phyloP scores from a whole-genome alignment of 257 asterid genomes.

The Rubia yunnanensis region DNA sequence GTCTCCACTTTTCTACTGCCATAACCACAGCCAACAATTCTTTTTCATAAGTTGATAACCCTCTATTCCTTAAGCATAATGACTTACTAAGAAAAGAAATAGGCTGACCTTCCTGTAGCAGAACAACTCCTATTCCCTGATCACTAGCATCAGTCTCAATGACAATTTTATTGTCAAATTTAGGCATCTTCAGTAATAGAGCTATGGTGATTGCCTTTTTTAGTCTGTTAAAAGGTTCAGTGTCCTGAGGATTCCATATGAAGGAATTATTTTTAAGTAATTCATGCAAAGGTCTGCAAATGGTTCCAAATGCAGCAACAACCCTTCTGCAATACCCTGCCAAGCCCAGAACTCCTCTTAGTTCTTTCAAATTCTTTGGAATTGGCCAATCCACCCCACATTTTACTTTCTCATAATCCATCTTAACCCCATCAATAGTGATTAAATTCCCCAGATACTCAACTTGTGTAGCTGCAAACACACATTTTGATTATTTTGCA shows the following conservation, averaged over 20 bases:
- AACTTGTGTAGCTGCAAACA: background rate
- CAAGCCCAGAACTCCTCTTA: background rate
- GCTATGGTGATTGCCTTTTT: background rate
- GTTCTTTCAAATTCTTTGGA: background rate
- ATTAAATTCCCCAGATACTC: background rate
- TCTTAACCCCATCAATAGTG: background rate
- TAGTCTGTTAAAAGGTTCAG: background rate
- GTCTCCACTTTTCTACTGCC: background rate
- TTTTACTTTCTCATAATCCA: background rate
- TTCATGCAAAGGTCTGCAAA: background rate
- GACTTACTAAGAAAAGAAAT: background rate
- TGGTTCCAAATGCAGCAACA: background rate
- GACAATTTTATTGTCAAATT: background rate
- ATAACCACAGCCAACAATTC: background rate
- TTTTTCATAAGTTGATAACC: background rate
- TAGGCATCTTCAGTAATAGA: background rate
- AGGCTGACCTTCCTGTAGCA: background rate
- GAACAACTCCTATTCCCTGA: background rate
- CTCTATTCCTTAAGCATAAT: background rate
- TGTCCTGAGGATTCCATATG: background rate
- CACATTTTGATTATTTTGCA: no score
- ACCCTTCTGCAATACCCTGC: background rate
- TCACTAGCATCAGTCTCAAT: background rate
- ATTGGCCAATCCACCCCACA: background rate
- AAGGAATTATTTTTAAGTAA: background rate